Evolutionary conservation across 345 rosid species (phyloP).

Genomic region (Mangifera indica): DNA sequence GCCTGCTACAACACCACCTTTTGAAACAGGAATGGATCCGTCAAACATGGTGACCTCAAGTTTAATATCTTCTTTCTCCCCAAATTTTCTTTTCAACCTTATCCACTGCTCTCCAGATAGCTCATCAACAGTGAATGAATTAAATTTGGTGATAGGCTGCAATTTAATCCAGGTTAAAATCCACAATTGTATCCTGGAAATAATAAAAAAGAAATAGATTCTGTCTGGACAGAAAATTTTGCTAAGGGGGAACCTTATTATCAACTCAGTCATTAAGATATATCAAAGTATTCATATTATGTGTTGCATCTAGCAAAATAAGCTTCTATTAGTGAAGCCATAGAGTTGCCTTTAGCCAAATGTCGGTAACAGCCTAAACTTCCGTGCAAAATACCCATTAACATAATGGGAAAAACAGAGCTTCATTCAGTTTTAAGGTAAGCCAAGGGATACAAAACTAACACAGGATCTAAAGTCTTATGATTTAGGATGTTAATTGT

Average conservation of each 20-base stretch:
- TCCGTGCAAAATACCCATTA: not conserved
- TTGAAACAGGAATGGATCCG: slow-evolving; percentile 53
- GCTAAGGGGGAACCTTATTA: not conserved
- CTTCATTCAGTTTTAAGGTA: not conserved
- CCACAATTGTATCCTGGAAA: not conserved
- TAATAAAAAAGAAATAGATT: not conserved
- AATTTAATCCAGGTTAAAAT: slow-evolving; percentile 10
- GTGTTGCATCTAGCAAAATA: not conserved
- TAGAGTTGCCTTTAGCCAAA: not conserved
- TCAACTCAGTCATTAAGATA: not conserved
- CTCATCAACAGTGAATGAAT: slow-evolving; percentile 58
- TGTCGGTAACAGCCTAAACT: not conserved
- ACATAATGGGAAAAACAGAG: not conserved
- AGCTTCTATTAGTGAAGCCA: not conserved
- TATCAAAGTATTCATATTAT: not conserved
- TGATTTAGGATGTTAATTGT: not conserved
- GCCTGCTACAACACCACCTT: slow-evolving; percentile 25
- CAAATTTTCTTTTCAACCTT: slow-evolving; percentile 57
- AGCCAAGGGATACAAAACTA: not conserved
- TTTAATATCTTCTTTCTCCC: slow-evolving; percentile 63
- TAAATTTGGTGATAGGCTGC: slow-evolving; percentile 51
- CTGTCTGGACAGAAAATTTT: not conserved
- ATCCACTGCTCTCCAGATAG: slow-evolving; percentile 87
- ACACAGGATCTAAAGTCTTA: not conserved
- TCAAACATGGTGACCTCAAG: slow-evolving; percentile 89